A percentile compares a stretch with the other conserved stretches of the same genome.
These are phyloP conservation scores for Arctostaphylos glauca DNA, from an alignment of 148 eudicot species.

Conservation along the genomic window DNA sequence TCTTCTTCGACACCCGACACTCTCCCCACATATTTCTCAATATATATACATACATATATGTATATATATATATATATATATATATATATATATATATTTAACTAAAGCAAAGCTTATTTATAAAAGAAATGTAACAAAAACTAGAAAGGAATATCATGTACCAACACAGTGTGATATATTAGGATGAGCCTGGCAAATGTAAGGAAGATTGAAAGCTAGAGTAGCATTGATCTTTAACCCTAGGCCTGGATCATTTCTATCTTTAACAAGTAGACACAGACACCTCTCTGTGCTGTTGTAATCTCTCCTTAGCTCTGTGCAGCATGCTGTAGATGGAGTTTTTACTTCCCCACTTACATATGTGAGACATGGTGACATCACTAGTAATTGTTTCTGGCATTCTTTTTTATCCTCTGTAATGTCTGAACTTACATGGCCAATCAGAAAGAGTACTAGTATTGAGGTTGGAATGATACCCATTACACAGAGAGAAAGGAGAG, in stretches of 20 bases:
- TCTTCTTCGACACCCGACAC: too few relatives aligned
- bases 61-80: too few relatives aligned
- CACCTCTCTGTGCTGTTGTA: constrained; percentile 22
- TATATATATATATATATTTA: too few relatives aligned
- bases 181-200: constrained; percentile 22
- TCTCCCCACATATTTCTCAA: too few relatives aligned
- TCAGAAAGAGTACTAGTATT: background rate
- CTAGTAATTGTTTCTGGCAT: constrained; percentile 25
- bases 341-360: constrained; percentile 15
- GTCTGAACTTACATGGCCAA: constrained; percentile 20
- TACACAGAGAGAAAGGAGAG: background rate
- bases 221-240: constrained; percentile 33
- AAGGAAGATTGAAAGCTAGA: constrained; percentile 28
- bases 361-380: constrained; percentile 24
- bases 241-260: constrained; percentile 33
- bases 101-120: too few relatives aligned
- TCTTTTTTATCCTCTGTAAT: constrained; percentile 22
- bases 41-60: too few relatives aligned
- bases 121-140: too few relatives aligned
- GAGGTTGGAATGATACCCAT: background rate
- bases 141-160: background rate
- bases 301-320: constrained; percentile 8
- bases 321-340: constrained; percentile 26
- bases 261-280: constrained; percentile 29
- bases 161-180: constrained; percentile 25